Evolutionary conservation across 2,329 filamentous ascomycete species (phyloP), one percentile per base, ranked within the genome.

Genomic region (Gnomoniopsis sp.): DNA sequence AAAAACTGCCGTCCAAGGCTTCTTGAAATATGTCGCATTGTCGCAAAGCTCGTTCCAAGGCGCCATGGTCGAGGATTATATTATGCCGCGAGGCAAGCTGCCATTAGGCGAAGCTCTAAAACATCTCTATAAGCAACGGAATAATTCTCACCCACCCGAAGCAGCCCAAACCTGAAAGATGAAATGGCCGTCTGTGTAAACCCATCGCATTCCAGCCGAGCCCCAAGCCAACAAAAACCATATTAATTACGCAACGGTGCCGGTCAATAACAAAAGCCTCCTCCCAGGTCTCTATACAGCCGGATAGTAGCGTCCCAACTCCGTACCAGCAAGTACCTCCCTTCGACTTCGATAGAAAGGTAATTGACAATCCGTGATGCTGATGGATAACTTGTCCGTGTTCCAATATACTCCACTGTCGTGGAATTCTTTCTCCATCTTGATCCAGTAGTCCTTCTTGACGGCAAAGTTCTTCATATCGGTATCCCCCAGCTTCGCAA

Each of bases 391-490:
- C n/a, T 22, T 23, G 52, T 47, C 49, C 17, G 23, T 51, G 43
- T 50, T 53, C 49, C 53, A 59, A 64, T 95, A 93, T 79, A 87
- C 93, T 17, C 88, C 89, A 14, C 81, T 84, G 1, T 83, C 74
- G 50, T 89, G 82, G 58, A 93, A 74, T 23, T 79, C 75, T 53
- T 73, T 72, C 72, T 95, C 90, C 48, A 82, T 79, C 17, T 76
- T 73, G 60, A 79, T 79, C 90, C 90, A 95, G 67, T 89, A 88
- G 48, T 77, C 77, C 57, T 86, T 77, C 70, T 93, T 93, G 55
- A 81, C 81, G 0, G 75, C 74, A 10, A 82, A 79, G 58, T 87
- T 87, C 75, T 95, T 95, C 67, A 89, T 81, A 72, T 95, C 90
- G 47, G 93, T 79, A 68, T 95, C 90, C 1, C 88, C 89, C 11